Conservation (phyloP, 257 asterid genomes). For the Fraxinus quadrangulata region DNA sequence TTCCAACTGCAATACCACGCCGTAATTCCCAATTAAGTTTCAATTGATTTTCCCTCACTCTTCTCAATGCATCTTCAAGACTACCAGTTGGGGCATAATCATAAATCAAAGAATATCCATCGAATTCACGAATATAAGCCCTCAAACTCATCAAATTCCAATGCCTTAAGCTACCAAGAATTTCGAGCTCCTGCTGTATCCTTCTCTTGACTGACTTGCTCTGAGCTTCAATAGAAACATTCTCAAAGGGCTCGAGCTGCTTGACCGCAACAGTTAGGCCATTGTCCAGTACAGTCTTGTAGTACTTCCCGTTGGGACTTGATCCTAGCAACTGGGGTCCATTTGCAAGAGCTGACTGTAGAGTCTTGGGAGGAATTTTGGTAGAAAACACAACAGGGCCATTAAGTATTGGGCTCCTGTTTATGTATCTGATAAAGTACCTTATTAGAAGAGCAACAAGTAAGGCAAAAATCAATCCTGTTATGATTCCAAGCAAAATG, state of each 20-base stretch:
- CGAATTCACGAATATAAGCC: slow-evolving; percentile 66
- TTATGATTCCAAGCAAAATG: slow-evolving; percentile 57
- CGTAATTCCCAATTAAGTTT: slow-evolving; percentile 80
- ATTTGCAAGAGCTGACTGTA: slow-evolving; percentile 65
- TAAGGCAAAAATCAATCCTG: slow-evolving; percentile 68
- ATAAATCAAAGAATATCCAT: slow-evolving; percentile 56
- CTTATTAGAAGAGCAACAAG: slow-evolving; percentile 56
- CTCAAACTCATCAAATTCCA: slow-evolving; percentile 92
- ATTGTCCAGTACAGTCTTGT: slow-evolving; percentile 77
- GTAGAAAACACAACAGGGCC: slow-evolving; percentile 79
- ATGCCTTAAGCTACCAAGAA: slow-evolving; percentile 67
- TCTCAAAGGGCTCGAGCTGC: slow-evolving; percentile 53
- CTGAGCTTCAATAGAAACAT: slow-evolving; percentile 37
- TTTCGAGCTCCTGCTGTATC: slow-evolving; percentile 62
- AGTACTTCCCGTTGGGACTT: slow-evolving; percentile 68
- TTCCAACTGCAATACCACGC: slow-evolving; percentile 78
- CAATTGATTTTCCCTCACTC: slow-evolving; percentile 63
- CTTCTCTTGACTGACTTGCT: slow-evolving; percentile 52
- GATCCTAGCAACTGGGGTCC: slow-evolving; percentile 70
- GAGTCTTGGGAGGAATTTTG: slow-evolving; percentile 60
- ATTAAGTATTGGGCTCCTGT: slow-evolving; percentile 65
- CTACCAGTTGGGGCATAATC: slow-evolving; percentile 75
- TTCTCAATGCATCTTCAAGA: slow-evolving; percentile 72
- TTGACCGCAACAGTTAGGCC: slow-evolving; percentile 81
- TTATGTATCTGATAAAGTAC: slow-evolving; percentile 62